Base-by-base conservation (phyloP, 192 early-diverging fungal genomes). In the Podila epicladia region DNA sequence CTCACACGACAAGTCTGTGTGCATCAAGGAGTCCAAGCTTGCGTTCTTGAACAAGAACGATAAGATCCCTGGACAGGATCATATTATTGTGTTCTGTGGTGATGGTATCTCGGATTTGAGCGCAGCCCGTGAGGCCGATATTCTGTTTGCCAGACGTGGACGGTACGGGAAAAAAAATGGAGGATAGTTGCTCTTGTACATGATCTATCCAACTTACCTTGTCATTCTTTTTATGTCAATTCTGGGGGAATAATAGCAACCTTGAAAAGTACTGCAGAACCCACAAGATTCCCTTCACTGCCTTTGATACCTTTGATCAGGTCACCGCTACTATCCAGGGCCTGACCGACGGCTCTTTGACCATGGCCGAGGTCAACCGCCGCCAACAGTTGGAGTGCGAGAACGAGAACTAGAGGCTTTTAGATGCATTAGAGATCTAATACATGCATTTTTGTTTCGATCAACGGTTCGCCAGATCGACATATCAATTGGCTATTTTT, bases 41-140 rank as follows among this genome's bases (percentile, higher is more conserved):
- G 17, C 32, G 26, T 73, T 73, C 62, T 69, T 69, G 71, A 62
- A 70, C 62, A 33, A 58, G 35, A 37, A 58, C 38, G 33, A 37
- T 12, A 19, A 49, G 37, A 57, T 60, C 20, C 28, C 24, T 17
- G 53, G 9, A 22, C 53, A 80, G 24, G 62, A 80, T 20, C 77
- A 80, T 24, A 69, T 87, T 13, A 83, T 93, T 66, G 82, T 95
- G 5, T 95, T 94, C 74, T 88, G 92, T 51, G 94, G 94, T 8
- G 94, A 95, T 76, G 93, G 94, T 53, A 87, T 95, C 17, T 90
- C 88, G 4, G 94, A 95, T 71, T 84, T 95, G 28, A 89, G 88
- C 13, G 94, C 93, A 26, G 93, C 94, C 19, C 75, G 85, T n/a
- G 88, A 93, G 29, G 92, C 92, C 1, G 93, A 95, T 58, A 55